Evolutionary conservation across 2,329 filamentous ascomycete genomes (phyloP).

Genomic region (Balansia obtecta): DNA sequence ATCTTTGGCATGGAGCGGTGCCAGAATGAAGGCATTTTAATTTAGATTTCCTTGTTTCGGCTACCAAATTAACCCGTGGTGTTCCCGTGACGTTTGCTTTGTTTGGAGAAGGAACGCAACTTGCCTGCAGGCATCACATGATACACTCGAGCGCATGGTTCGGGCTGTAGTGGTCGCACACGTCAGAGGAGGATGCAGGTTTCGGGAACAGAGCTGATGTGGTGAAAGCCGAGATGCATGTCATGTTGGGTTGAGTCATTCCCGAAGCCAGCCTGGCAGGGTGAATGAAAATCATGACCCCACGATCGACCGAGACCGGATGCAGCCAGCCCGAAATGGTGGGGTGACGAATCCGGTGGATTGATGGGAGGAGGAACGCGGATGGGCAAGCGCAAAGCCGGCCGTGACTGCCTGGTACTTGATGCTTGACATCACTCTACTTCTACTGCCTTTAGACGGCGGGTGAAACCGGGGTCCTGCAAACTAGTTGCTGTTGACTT

Average conservation of each 20-base stretch:
- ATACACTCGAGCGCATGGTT: slow-evolving; percentile 22
- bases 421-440: too few relatives aligned
- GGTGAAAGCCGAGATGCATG: not conserved
- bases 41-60: slow-evolving; percentile 18
- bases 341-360: too few relatives aligned
- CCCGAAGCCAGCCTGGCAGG: not conserved
- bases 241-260: not conserved
- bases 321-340: too few relatives aligned
- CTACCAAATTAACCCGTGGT: not conserved
- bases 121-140: slow-evolving; percentile 22
- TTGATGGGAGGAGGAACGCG: too few relatives aligned
- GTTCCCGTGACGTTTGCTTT: too few relatives aligned
- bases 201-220: not conserved
- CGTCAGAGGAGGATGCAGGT: not conserved
- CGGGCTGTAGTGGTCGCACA: not conserved
- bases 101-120: not conserved
- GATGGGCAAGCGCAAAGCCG: too few relatives aligned
- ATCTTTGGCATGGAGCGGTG: slow-evolving; percentile 18
- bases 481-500: not conserved
- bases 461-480: not conserved
- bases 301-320: too few relatives aligned
- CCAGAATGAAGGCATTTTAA: slow-evolving; percentile 23
- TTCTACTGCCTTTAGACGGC: not conserved
- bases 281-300: too few relatives aligned
- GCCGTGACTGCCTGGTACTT: too few relatives aligned